Percentiles rank a stretch among this genome's conserved stretches.
These are phyloP conservation scores for Aureobasidium subglaciale DNA, from an alignment of 2,329 filamentous ascomycete genomes.

Conservation along the genomic window DNA sequence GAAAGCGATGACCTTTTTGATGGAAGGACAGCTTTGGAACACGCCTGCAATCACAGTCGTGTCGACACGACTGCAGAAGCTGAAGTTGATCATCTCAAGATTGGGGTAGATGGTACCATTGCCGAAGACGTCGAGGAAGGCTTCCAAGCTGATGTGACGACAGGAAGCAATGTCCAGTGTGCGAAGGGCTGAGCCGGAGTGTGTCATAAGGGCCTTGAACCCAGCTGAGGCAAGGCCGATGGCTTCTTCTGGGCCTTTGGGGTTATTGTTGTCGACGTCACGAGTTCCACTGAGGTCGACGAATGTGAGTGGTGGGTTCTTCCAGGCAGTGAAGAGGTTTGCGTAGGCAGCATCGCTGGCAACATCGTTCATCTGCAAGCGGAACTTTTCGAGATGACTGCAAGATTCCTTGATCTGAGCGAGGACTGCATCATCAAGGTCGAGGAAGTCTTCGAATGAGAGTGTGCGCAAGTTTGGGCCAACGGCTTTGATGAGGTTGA, in stretches of 20 bases:
- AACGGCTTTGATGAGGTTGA: slow-evolving; percentile 53
- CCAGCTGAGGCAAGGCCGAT: slow-evolving; percentile 69
- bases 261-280: slow-evolving; percentile 63
- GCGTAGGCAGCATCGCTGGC: slow-evolving; percentile 70
- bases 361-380: slow-evolving; percentile 67
- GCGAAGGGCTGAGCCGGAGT: slow-evolving; percentile 62
- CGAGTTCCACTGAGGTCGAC: slow-evolving; percentile 73
- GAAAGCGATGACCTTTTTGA: slow-evolving; percentile 53
- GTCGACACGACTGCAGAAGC: slow-evolving; percentile 49
- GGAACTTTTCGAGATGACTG: slow-evolving; percentile 62
- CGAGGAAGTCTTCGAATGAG: slow-evolving; percentile 62
- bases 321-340: slow-evolving; percentile 67
- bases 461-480: slow-evolving; percentile 67
- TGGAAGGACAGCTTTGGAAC: slow-evolving; percentile 40
- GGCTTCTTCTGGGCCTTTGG: slow-evolving; percentile 53
- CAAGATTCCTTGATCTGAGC: slow-evolving; percentile 65
- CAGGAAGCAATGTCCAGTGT: slow-evolving; percentile 75
- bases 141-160: slow-evolving; percentile 65
- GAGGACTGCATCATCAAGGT: slow-evolving; percentile 63
- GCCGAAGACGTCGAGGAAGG: slow-evolving; percentile 70
- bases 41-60: slow-evolving; percentile 48
- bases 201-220: slow-evolving; percentile 74
- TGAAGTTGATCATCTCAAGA: slow-evolving; percentile 59
- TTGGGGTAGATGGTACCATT: slow-evolving; percentile 57
- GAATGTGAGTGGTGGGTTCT: slow-evolving; percentile 61